Evolutionary conservation across 2,329 filamentous ascomycete genomes (phyloP).

Genomic region (Ophiostoma himal-ulmi): DNA sequence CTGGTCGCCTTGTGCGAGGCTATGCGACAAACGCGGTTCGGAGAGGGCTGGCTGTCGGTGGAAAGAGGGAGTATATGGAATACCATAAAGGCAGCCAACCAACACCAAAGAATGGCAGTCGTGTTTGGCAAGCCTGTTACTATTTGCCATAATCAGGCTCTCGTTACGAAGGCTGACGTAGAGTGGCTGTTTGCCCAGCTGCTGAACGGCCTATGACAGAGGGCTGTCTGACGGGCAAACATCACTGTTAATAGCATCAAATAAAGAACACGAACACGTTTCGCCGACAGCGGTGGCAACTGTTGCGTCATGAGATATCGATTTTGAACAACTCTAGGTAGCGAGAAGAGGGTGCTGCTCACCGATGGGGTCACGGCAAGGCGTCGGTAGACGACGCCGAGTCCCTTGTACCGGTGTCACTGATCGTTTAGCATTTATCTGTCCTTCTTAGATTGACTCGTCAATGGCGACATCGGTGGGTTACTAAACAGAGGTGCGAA

Average conservation of each 20-base stretch:
- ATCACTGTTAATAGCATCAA: not conserved
- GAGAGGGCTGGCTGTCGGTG: not conserved
- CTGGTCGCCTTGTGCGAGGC: not conserved
- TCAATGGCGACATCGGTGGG: not conserved
- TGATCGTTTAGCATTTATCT: not conserved
- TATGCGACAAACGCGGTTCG: not conserved
- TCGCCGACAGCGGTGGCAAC: not conserved
- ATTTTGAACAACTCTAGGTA: not conserved
- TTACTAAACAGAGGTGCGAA: not conserved
- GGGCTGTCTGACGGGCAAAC: not conserved
- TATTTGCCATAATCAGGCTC: not conserved
- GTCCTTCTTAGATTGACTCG: not conserved
- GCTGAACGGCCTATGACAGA: not conserved
- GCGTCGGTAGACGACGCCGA: not conserved
- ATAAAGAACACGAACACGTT: not conserved
- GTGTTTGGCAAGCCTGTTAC: not conserved
- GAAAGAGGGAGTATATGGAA: not conserved
- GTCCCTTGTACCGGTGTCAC: not conserved
- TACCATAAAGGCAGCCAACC: not conserved
- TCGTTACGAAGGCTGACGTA: not conserved
- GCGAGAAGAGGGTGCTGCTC: not conserved
- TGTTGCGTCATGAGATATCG: not conserved
- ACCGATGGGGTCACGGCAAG: not conserved
- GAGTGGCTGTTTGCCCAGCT: not conserved
- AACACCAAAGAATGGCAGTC: not conserved